phyloP scores from a whole-genome alignment of 345 rosid genomes.

The Litchi chinensis region DNA sequence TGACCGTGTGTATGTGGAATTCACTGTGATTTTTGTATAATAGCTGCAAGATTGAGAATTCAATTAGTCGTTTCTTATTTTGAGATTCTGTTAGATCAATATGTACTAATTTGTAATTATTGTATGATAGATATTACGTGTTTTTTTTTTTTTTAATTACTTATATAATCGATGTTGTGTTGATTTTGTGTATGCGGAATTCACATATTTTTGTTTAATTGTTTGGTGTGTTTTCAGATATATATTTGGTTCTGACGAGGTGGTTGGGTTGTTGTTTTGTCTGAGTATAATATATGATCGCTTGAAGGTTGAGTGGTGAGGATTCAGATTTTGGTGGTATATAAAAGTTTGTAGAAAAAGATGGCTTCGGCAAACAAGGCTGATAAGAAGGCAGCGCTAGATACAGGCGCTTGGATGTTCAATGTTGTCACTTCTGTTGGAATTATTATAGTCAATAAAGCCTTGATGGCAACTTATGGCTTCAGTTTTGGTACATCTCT shows the following conservation, averaged over 20 bases:
- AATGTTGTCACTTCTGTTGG: constrained; percentile 98
- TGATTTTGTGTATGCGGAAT: background rate
- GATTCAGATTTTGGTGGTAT: constrained; percentile 31
- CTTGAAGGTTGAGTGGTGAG: constrained; percentile 32
- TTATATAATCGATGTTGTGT: background rate
- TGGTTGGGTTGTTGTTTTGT: background rate
- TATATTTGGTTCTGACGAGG: background rate
- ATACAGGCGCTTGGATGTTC: constrained; percentile 95
- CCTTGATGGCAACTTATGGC: constrained; percentile 92
- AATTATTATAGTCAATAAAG: constrained; percentile 94
- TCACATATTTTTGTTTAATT: background rate
- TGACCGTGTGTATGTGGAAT: no score
- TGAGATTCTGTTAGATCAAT: no score
- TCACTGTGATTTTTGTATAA: background rate
- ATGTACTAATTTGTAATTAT: background rate
- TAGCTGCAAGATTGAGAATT: no score
- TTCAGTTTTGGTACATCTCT: constrained; percentile 76
- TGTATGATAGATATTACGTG: background rate
- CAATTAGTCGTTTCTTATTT: no score
- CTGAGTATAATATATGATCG: constrained; percentile 10
- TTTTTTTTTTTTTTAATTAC: no score
- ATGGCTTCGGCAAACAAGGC: constrained; percentile 77
- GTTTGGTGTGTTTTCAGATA: background rate
- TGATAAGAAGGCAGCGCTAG: constrained; percentile 76
- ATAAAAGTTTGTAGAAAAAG: constrained; percentile 25